Conservation (phyloP, 73 alveolate species). For the Effrenium voratum region DNA sequence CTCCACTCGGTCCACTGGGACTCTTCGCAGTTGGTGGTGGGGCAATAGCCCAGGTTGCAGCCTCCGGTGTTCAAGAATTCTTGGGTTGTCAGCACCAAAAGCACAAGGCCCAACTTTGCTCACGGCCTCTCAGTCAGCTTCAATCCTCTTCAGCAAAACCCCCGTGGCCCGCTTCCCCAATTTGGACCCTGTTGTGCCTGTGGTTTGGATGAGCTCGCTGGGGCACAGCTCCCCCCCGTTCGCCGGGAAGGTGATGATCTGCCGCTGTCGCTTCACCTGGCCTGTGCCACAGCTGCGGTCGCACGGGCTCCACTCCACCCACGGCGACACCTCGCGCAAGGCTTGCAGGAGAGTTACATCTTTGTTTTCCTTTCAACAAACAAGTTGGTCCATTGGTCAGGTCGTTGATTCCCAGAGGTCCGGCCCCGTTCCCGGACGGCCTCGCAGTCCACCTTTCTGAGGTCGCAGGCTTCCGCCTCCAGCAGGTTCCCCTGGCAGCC, state of each 20-base stretch:
- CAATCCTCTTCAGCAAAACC: too few relatives aligned
- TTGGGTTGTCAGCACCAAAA: too few relatives aligned
- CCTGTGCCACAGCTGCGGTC: conserved; percentile 9
- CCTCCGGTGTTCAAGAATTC: too few relatives aligned
- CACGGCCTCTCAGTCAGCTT: too few relatives aligned
- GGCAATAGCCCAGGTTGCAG: conserved; percentile 27
- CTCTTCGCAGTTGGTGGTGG: conserved; percentile 18
- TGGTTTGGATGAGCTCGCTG: conserved; percentile 8
- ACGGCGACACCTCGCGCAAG: neutral
- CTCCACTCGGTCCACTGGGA: conserved; percentile 31
- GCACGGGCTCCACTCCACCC: conserved; percentile 20
- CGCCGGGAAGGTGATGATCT: neutral
- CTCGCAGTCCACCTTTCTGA: neutral
- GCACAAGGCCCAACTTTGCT: too few relatives aligned
- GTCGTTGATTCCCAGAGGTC: too few relatives aligned
- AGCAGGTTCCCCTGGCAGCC: neutral
- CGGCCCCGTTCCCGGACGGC: too few relatives aligned
- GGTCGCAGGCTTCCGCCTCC: conserved; percentile 4
- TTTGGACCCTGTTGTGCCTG: too few relatives aligned
- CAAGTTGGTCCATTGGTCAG: too few relatives aligned
- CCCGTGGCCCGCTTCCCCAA: too few relatives aligned
- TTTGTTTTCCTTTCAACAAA: too few relatives aligned
- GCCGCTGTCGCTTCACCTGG: neutral
- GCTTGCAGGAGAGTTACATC: too few relatives aligned
- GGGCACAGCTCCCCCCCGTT: conserved; percentile 38